A percentile compares a stretch with the other conserved stretches of the same genome.
Evolutionary conservation across 2,329 filamentous ascomycete genomes (phyloP).

Genomic region (Stemphylium lycopersici): DNA sequence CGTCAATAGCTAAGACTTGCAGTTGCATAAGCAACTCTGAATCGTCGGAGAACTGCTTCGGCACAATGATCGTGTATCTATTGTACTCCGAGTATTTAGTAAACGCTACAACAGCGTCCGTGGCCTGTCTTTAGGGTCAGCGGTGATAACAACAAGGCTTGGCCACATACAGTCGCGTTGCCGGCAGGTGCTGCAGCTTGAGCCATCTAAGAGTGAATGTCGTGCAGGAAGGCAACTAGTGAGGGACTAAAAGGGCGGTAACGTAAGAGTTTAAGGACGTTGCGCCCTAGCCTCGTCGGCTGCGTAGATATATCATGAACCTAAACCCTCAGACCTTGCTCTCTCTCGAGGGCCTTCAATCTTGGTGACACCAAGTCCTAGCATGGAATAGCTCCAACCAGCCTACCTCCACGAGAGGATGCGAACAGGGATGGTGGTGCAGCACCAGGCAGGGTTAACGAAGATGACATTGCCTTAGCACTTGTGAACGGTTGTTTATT

Average conservation of each 20-base stretch:
- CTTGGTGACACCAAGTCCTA: not conserved
- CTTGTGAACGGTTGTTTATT: not conserved
- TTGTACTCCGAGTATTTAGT: not conserved
- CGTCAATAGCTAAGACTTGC: not conserved
- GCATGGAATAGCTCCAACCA: slow-evolving; percentile 2
- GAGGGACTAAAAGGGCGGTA: not conserved
- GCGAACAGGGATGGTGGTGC: not conserved
- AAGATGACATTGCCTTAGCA: not conserved
- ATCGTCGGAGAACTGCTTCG: not conserved
- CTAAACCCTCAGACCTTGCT: not conserved
- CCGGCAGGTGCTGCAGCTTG: not conserved
- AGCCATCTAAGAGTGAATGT: slow-evolving; percentile 4
- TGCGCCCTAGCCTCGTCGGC: not conserved
- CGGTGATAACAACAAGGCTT: not conserved
- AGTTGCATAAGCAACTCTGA: not conserved
- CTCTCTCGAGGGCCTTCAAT: not conserved
- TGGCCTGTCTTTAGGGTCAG: not conserved
- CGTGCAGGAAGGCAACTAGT: not conserved
- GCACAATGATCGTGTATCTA: not conserved
- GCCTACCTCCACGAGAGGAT: not conserved
- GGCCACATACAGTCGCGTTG: not conserved
- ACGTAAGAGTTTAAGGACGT: not conserved
- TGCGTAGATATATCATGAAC: not conserved
- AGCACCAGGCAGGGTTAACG: not conserved
- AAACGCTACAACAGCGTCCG: not conserved